A percentile compares a stretch with the other conserved stretches of the same genome.
Evolutionary conservation across 2,329 filamentous ascomycete genomes (phyloP).

Genomic region (Fusarium sp.): DNA sequence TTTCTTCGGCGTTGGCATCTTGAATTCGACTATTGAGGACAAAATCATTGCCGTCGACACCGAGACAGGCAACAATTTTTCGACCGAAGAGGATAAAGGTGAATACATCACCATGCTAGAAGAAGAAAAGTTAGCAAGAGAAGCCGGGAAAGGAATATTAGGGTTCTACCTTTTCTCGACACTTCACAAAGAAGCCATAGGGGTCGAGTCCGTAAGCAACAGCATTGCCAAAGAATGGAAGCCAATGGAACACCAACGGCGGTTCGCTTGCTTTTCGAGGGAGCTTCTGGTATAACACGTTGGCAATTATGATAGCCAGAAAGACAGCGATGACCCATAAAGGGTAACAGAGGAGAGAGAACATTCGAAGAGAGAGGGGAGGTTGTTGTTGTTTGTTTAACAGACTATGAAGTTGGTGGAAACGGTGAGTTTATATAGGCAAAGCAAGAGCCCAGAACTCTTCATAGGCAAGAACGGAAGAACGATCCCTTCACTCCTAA

Average conservation of each 20-base stretch:
- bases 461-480: not conserved
- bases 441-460: not conserved
- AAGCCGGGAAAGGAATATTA: fast-evolving
- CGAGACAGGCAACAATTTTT: slow-evolving; percentile 64
- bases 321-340: slow-evolving; percentile 17
- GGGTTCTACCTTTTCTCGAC: slow-evolving; percentile 71
- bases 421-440: slow-evolving; percentile 15
- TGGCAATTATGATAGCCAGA: slow-evolving; percentile 15
- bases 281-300: slow-evolving; percentile 35
- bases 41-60: slow-evolving; percentile 66
- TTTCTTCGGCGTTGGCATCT: slow-evolving; percentile 67
- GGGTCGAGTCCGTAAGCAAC: slow-evolving; percentile 80
- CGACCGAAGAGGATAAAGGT: slow-evolving; percentile 67
- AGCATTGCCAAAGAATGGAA: slow-evolving; percentile 77
- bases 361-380: slow-evolving; percentile 6
- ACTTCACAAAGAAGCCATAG: slow-evolving; percentile 74
- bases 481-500: not conserved
- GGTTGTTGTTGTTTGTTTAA: not conserved
- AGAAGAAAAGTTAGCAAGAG: not conserved
- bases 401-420: not conserved
- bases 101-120: slow-evolving; percentile 65
- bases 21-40: slow-evolving; percentile 67
- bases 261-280: slow-evolving; percentile 51
- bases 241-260: slow-evolving; percentile 70
- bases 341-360: slow-evolving; percentile 14